A percentile compares a stretch with the other conserved stretches of the same genome.
Evolutionary conservation across 768 basidiomycete genomes (phyloP).

Genomic region (Exsudoporus frostii): DNA sequence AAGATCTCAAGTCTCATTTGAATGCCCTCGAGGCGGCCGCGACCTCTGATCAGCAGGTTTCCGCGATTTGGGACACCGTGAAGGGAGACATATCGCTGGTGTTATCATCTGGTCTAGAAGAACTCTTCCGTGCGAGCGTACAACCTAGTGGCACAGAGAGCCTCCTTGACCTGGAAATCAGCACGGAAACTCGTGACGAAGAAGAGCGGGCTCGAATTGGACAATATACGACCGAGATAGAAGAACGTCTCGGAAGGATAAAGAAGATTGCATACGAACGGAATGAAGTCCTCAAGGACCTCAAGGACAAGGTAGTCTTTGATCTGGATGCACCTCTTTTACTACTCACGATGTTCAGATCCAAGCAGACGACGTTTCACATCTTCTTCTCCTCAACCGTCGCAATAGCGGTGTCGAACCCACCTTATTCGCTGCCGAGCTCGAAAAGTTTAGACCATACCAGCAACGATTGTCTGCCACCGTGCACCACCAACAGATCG

Average conservation of each 20-base stretch:
- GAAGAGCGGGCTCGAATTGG: conserved; percentile 67
- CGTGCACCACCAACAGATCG: conserved; percentile 69
- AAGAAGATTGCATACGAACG: conserved; percentile 85
- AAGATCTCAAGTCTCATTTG: conserved; percentile 76
- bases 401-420: conserved; percentile 82
- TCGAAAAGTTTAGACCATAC: conserved; percentile 94
- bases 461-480: conserved; percentile 80
- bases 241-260: conserved; percentile 72
- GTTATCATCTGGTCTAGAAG: conserved; percentile 57
- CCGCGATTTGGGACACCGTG: conserved; percentile 67
- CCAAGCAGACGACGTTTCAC: conserved; percentile 95
- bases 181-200: conserved; percentile 58
- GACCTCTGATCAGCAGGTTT: conserved; percentile 74
- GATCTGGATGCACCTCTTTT: background rate
- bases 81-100: conserved; percentile 62
- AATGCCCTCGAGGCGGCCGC: conserved; percentile 73
- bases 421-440: conserved; percentile 84
- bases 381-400: conserved; percentile 86
- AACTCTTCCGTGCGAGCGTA: conserved; percentile 55
- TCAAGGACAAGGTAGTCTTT: conserved; percentile 84
- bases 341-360: conserved; percentile 50
- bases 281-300: conserved; percentile 82
- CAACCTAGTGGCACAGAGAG: conserved; percentile 40
- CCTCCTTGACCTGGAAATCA: conserved; percentile 72
- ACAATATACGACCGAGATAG: conserved; percentile 67